phyloP scores from a whole-genome alignment of 305 asterid genomes.

The Fraxinus sp. region DNA sequence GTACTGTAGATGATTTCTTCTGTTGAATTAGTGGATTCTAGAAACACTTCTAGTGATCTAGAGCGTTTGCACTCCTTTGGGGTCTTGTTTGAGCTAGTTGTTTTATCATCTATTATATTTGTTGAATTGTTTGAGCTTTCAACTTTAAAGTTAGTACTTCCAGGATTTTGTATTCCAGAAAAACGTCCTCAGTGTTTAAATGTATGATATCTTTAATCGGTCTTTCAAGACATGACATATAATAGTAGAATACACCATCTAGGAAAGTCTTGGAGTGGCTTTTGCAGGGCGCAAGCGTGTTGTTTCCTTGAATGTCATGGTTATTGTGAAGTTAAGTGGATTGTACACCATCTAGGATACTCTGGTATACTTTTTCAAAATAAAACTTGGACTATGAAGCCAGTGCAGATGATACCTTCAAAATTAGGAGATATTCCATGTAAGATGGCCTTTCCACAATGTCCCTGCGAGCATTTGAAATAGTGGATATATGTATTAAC shows the following conservation, averaged over 20 bases:
- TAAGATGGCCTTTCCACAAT: neutral
- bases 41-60: neutral
- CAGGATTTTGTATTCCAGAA: conserved; percentile 2
- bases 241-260: neutral
- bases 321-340: conserved; percentile 4
- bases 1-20: conserved; percentile 13
- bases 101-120: neutral
- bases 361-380: conserved; percentile 5
- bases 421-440: neutral
- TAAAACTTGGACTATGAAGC: conserved; percentile 7
- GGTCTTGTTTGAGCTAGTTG: neutral
- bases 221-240: neutral
- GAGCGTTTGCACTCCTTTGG: neutral
- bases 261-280: neutral
- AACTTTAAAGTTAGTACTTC: neutral
- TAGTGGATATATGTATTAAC: neutral
- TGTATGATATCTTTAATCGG: neutral
- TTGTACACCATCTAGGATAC: neutral
- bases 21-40: conserved; percentile 2
- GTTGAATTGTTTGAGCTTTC: conserved; percentile 2
- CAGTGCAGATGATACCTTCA: neutral
- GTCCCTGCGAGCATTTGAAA: conserved; percentile 7
- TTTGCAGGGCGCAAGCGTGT: neutral
- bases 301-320: neutral
- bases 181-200: neutral